Base-by-base conservation (phyloP, 306 rosid genomes). In the Cyamopsis tetragonoloba region DNA sequence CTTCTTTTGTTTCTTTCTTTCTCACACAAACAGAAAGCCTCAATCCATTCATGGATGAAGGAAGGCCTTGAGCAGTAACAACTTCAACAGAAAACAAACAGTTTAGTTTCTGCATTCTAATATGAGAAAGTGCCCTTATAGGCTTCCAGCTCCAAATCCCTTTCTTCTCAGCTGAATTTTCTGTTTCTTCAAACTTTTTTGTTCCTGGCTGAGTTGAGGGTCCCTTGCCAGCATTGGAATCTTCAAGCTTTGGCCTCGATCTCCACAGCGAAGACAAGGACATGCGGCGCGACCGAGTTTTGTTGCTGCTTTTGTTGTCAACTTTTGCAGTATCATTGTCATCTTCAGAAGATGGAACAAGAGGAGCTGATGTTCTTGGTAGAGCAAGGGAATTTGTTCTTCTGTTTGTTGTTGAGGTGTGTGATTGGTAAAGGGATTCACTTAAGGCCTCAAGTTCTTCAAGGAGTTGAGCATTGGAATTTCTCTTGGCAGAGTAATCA, bases 121-220 rank as follows among this genome's bases (percentile, higher is more conserved):
- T 83, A 62, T 83, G 98, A 6, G 96, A 70, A 13, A 93, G 82
- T 7, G 87, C 95, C 19, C 97, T 79, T 23, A 93, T 70, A 13
- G 98, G 96, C 75, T 86, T 93, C 98, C 98, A 93, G 6, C 75
- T 89, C 98, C 98, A 92, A 37, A 92, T 82, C 38, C 96, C 93
- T 49, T 81, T 92, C 84, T 84, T 87, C 39, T 89, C 89, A 13
- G 63, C 77, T 1, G 77, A 70, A 63, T 62, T 73, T 62, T 70
- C 34, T 17, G 62, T 85, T 18, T 61, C 84, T 20, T 79, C 78
- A 28, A 82, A 26, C 76, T 44, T 76, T 39, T 77, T 76, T 23
- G n/a, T 2, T 18, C 73, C 84, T 57, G 74, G 51, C 15, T 72
- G 76, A 32, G 73, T 74, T 4, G 20, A 4, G 7, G 35, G 43